Evolutionary conservation across 345 rosid genomes (phyloP).

Genomic region (Firmiana major): DNA sequence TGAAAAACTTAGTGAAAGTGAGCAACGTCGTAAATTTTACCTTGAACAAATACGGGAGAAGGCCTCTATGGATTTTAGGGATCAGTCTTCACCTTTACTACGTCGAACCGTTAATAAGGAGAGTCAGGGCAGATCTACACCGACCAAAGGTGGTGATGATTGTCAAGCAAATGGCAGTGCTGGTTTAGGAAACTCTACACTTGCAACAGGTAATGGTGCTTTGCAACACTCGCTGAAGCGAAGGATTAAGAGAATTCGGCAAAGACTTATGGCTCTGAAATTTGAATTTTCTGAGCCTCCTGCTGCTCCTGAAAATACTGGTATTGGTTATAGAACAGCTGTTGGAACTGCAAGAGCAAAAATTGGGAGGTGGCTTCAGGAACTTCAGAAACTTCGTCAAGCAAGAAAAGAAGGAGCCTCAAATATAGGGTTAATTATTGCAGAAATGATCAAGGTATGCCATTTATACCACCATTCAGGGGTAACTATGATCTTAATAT

Average conservation of each 20-base stretch:
- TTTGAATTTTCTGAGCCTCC: slow-evolving; percentile 53
- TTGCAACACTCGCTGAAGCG: slow-evolving; percentile 59
- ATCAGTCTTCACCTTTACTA: slow-evolving; percentile 66
- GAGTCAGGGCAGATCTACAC: slow-evolving; percentile 47
- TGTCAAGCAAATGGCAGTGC: slow-evolving; percentile 38
- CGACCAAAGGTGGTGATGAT: slow-evolving; percentile 44
- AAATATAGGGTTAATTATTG: slow-evolving; percentile 57
- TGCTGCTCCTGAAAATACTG: slow-evolving; percentile 44
- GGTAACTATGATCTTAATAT: not conserved
- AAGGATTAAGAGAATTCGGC: slow-evolving; percentile 61
- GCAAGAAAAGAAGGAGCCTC: slow-evolving; percentile 81
- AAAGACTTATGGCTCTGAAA: slow-evolving; percentile 76
- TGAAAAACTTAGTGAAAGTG: slow-evolving; percentile 69
- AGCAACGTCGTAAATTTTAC: slow-evolving; percentile 69
- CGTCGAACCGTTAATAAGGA: slow-evolving; percentile 56
- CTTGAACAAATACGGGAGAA: slow-evolving; percentile 78
- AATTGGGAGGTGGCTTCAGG: slow-evolving; percentile 80
- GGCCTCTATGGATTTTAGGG: slow-evolving; percentile 82
- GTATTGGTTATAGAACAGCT: slow-evolving; percentile 63
- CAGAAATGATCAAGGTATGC: slow-evolving; percentile 72
- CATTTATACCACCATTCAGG: slow-evolving; percentile 6
- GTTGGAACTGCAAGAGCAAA: slow-evolving; percentile 69
- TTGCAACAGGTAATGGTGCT: slow-evolving; percentile 34
- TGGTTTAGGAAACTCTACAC: slow-evolving; percentile 30
- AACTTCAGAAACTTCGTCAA: slow-evolving; percentile 72